Percentiles rank a stretch among this genome's conserved stretches.
phyloP scores from a whole-genome alignment of 139 green algal genomes.

The Asterochloris erici region DNA sequence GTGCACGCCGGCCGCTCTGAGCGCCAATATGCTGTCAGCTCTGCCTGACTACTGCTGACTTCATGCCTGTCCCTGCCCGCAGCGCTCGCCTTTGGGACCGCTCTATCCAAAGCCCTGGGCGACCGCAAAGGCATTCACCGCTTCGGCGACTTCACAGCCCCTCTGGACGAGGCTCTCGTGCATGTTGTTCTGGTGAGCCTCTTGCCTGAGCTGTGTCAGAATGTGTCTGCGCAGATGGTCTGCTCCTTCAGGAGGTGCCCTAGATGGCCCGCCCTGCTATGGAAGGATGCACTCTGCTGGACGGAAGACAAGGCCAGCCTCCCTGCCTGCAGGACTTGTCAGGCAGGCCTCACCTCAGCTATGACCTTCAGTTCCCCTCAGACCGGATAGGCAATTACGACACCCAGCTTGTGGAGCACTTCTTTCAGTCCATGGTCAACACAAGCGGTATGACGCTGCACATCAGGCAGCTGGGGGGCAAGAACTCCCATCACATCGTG shows the following conservation, averaged over 20 bases:
- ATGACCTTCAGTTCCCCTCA: slow-evolving; percentile 77
- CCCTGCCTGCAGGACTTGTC: slow-evolving; percentile 81
- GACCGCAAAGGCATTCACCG: slow-evolving; percentile 93
- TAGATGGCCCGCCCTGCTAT: no score
- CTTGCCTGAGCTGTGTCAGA: no score
- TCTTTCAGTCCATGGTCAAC: slow-evolving; percentile 94
- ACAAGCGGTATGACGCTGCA: slow-evolving; percentile 91
- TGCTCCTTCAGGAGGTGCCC: no score
- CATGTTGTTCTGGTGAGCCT: slow-evolving; percentile 70
- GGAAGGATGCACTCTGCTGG: no score
- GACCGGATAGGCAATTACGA: slow-evolving; percentile 91
- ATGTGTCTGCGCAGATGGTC: no score
- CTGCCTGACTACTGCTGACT: background rate
- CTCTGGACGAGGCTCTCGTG: slow-evolving; percentile 93
- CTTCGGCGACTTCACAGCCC: slow-evolving; percentile 93
- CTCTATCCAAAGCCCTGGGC: slow-evolving; percentile 72
- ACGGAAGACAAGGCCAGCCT: no score
- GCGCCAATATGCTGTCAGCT: background rate
- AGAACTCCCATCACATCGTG: slow-evolving; percentile 98
- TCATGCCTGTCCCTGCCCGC: background rate
- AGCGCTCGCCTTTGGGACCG: slow-evolving; percentile 51
- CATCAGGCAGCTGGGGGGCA: slow-evolving; percentile 83
- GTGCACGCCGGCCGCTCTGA: background rate
- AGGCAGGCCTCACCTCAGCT: slow-evolving; percentile 85
- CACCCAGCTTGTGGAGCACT: slow-evolving; percentile 96